A percentile compares a stretch with the other conserved stretches of the same genome.
Conservation (phyloP, 176 grass and related monocot genomes). For the Aegilops umbellulata region DNA sequence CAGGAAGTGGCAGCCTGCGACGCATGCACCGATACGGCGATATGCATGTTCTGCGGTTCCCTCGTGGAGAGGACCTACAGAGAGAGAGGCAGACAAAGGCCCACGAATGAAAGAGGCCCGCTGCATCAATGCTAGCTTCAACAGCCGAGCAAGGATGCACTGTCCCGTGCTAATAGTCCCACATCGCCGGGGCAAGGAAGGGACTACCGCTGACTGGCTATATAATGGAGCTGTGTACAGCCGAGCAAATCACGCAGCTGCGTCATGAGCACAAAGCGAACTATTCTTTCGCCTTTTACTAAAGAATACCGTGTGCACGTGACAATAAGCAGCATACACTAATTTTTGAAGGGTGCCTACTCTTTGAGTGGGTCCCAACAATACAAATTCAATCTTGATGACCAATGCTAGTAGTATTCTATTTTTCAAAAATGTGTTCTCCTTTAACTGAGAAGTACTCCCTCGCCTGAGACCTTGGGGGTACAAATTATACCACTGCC, state of each 20-base stretch:
- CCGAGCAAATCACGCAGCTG: conserved; percentile 25
- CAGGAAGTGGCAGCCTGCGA: neutral
- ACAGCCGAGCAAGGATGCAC: no score
- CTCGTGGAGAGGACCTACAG: neutral
- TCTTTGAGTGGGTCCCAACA: neutral
- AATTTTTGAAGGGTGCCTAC: conserved; percentile 27
- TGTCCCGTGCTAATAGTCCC: neutral
- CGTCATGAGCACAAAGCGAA: conserved; percentile 60
- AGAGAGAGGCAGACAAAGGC: no score
- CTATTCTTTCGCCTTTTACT: conserved; percentile 90
- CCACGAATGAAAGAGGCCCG: neutral
- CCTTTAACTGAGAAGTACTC: no score
- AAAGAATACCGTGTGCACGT: conserved; percentile 69
- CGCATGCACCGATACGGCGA: no score
- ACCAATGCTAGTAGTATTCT: no score
- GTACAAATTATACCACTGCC: no score
- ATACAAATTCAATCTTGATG: neutral
- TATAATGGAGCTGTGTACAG: neutral
- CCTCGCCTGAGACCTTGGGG: no score
- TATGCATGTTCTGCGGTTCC: neutral
- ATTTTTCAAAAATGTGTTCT: no score
- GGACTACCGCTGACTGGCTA: neutral
- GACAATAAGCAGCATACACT: conserved; percentile 35
- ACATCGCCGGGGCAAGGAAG: neutral
- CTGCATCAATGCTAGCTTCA: no score